Evolutionary conservation across 257 asterid species (phyloP).

Genomic region (Solanum ossicruentum): DNA sequence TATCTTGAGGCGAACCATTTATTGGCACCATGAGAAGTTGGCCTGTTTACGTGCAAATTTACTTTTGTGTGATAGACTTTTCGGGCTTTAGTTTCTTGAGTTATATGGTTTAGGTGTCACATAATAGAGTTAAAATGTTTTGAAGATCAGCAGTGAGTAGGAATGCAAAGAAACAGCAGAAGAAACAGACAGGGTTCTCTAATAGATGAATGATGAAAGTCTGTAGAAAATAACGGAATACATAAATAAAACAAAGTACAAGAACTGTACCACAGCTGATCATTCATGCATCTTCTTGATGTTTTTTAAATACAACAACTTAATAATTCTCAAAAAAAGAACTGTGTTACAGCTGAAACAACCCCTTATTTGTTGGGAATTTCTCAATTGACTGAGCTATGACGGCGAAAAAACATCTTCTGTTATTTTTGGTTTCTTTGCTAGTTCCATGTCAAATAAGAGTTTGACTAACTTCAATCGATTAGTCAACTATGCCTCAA

Average conservation of each 20-base stretch:
- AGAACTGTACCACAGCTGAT: not conserved
- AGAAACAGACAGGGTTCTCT: not conserved
- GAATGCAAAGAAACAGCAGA: not conserved
- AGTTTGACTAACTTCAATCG: not conserved
- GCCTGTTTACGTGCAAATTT: not conserved
- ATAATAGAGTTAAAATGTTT: not conserved
- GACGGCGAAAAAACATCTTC: not conserved
- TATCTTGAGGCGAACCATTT: not conserved
- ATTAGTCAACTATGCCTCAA: not conserved
- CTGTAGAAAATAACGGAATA: not conserved
- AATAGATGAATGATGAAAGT: not conserved
- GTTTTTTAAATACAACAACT: not conserved
- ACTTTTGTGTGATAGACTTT: not conserved
- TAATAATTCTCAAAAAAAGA: not conserved
- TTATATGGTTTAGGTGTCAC: not conserved
- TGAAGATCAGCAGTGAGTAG: not conserved
- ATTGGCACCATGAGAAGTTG: not conserved
- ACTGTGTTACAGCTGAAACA: not conserved
- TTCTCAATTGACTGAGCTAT: not conserved
- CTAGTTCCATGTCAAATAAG: not conserved
- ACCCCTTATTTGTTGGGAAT: not conserved
- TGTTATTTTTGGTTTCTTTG: not conserved
- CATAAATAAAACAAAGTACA: not conserved
- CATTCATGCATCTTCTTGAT: not conserved
- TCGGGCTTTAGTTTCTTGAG: not conserved